Base-by-base conservation (phyloP, 2,329 filamentous ascomycete genomes). In the Arachnomyces sp. region DNA sequence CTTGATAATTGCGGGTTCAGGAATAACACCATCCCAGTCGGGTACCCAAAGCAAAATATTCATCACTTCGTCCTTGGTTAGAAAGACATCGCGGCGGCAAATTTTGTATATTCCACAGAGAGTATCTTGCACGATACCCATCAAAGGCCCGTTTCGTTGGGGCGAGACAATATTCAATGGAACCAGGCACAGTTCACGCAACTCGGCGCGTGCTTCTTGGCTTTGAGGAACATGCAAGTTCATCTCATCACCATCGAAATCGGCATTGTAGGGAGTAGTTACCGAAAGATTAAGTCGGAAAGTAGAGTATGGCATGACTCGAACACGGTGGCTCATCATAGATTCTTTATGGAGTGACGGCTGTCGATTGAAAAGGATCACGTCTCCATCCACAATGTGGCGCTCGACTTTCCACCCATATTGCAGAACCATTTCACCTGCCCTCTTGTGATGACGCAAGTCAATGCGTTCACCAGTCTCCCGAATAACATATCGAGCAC, bases 181-280 rank as follows among this genome's bases (percentile, higher is more conserved):
- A n/a, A 99, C 92, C 76, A 96, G 84, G 63, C 90, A 96, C 11
- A 99, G 77, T 60, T 96, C 84, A 63, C 81, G 86, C 52, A 98
- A 80, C 65, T 99, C 92, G 34, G 93, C 88, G 45, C 92, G 84
- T 28, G 93, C 93, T 65, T 99, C 93, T 59, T 98, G 89, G 29
- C 86, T 92, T 59, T 99, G 92, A 3, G 92, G 93, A 38, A 98
- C 93, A 76, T 99, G 92, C 69, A 99, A 79, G 61, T 99, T 99
- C 92, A 99, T 99, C 67, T 99, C 92, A 63, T 98, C 92, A 68
- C 92, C 92, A 59, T 98, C 92, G 68, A 98, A 98, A 85, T 98
- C 92, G 54, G 92, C 92, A 69, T 99, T 99, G 74, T 99, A 99
- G 0, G 92, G 92, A 18, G 89, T 94, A 1, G 93, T 98, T 57